These are phyloP conservation scores for Candida nitratophila DNA, from an alignment of 805 yeast species.

Conservation along the genomic window DNA sequence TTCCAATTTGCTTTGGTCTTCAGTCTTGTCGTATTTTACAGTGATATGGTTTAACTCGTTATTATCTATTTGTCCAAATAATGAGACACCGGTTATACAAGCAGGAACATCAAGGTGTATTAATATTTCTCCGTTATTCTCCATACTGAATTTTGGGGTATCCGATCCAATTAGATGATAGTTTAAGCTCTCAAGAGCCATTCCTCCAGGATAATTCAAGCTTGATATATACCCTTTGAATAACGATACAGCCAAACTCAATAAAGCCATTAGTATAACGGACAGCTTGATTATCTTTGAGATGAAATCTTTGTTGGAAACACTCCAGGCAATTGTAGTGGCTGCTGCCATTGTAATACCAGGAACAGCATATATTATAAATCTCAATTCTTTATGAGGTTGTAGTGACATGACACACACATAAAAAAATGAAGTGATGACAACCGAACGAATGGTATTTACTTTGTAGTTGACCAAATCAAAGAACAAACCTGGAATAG, in stretches of 20 bases:
- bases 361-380: conserved; percentile 72
- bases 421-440: conserved; percentile 45
- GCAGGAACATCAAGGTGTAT: conserved; percentile 76
- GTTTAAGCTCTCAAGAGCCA: conserved; percentile 54
- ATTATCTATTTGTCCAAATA: conserved; percentile 57
- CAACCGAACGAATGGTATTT: conserved; percentile 35
- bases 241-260: conserved; percentile 34
- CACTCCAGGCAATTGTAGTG: conserved; percentile 15
- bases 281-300: conserved; percentile 19
- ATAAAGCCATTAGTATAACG: conserved; percentile 24
- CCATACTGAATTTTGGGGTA: not conserved
- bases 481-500: conserved; percentile 25
- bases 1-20: conserved; percentile 33
- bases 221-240: conserved; percentile 58
- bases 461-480: conserved; percentile 21
- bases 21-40: conserved; percentile 72
- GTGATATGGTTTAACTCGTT: conserved; percentile 14
- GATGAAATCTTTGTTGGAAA: not conserved
- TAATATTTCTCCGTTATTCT: conserved; percentile 14
- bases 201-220: conserved; percentile 86
- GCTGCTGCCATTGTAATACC: conserved; percentile 59
- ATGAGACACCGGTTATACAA: conserved; percentile 82
- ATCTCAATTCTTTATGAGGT: conserved; percentile 94
- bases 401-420: conserved; percentile 66
- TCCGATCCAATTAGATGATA: conserved; percentile 3